Percentiles rank a stretch among this genome's conserved stretches.
Evolutionary conservation across 495 filamentous ascomycete species (phyloP).

Genomic region (Opeltia flavorubescens): DNA sequence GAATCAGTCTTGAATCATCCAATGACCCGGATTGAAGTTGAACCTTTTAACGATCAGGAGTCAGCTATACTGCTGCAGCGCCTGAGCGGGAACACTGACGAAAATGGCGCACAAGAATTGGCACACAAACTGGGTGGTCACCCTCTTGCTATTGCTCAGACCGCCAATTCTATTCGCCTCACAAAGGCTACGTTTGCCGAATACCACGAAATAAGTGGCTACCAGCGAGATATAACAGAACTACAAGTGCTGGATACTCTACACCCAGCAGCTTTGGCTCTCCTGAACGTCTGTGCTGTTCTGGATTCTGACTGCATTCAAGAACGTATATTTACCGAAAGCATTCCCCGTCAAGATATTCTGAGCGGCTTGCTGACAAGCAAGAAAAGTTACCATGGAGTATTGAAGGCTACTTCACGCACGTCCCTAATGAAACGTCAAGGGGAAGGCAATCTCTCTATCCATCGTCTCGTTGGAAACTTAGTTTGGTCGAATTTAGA

Average conservation of each 20-base stretch:
- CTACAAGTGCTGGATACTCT: constrained; percentile 16
- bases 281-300: constrained; percentile 22
- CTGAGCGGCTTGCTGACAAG: constrained; percentile 3
- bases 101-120: constrained; percentile 3
- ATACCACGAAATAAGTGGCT: constrained; percentile 19
- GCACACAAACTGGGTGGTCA: constrained; percentile 19
- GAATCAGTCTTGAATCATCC: constrained; percentile 1
- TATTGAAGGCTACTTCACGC: constrained; percentile 10
- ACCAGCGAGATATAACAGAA: constrained; percentile 14
- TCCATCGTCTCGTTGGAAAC: constrained; percentile 24
- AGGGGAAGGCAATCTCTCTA: constrained; percentile 12
- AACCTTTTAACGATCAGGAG: constrained; percentile 10
- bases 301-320: constrained; percentile 23
- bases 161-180: constrained; percentile 24
- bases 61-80: constrained; percentile 11
- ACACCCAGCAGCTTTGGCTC: constrained; percentile 6
- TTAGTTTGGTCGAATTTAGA: constrained; percentile 14
- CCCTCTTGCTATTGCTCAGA: constrained; percentile 29
- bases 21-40: constrained; percentile 7
- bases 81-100: constrained; percentile 7
- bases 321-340: constrained; percentile 15
- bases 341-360: neutral
- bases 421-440: constrained; percentile 16
- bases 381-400: constrained; percentile 3
- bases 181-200: constrained; percentile 16